Evolutionary conservation across 768 basidiomycete genomes (phyloP).

Genomic region (Kwoniella heveanensis): DNA sequence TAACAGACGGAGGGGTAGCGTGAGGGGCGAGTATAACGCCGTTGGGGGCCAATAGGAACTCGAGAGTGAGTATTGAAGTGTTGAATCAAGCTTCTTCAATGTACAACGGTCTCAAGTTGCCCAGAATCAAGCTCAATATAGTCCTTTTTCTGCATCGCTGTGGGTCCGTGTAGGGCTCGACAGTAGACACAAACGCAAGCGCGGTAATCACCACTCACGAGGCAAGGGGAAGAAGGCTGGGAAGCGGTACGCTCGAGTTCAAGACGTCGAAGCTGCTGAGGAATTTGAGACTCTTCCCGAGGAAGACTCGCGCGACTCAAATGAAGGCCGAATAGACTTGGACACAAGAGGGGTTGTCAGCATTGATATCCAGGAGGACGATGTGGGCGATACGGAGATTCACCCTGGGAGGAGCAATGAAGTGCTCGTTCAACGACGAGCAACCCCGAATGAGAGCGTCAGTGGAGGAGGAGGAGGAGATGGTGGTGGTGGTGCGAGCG

Average conservation of each 20-base stretch:
- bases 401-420: slow-evolving; percentile 2
- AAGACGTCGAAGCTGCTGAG: slow-evolving; percentile 35
- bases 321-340: too few relatives aligned
- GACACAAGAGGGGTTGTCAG: neutral
- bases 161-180: slow-evolving; percentile 29
- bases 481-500: neutral
- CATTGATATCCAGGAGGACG: slow-evolving; percentile 5
- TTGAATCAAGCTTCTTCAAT: neutral
- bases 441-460: neutral
- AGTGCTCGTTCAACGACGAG: neutral
- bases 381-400: slow-evolving; percentile 18
- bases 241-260: neutral
- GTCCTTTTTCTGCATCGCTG: too few relatives aligned
- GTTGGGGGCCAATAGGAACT: slow-evolving; percentile 52
- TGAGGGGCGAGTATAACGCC: slow-evolving; percentile 40
- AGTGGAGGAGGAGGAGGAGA: neutral
- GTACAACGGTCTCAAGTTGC: too few relatives aligned
- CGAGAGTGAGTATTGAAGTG: slow-evolving; percentile 45
- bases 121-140: neutral
- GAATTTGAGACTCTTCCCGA: slow-evolving; percentile 34
- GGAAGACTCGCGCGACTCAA: neutral
- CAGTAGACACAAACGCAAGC: slow-evolving; percentile 22
- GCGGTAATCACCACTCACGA: slow-evolving; percentile 1
- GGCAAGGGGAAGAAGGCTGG: neutral
- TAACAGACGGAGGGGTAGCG: slow-evolving; percentile 20